Evolutionary conservation across 75 land plant genomes (phyloP).

Genomic region (Pinus albicaulis): DNA sequence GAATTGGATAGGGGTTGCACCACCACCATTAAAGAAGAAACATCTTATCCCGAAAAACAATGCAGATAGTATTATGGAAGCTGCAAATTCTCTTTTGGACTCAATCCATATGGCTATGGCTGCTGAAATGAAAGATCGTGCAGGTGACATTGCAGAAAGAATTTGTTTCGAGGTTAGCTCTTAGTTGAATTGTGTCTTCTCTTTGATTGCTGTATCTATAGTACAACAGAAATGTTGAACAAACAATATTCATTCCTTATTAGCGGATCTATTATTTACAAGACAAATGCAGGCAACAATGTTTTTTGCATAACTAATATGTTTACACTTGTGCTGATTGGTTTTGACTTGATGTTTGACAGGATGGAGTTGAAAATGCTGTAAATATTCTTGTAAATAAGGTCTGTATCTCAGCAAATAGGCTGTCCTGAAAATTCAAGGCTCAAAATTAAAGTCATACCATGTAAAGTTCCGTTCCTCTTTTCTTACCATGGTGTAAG

Average conservation of each 20-base stretch:
- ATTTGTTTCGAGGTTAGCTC: constrained; percentile 55
- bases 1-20: constrained; percentile 93
- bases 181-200: not conserved
- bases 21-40: constrained; percentile 53
- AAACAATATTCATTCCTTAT: not conserved
- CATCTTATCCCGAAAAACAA: constrained; percentile 52
- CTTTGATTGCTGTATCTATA: not conserved
- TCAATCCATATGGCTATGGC: constrained; percentile 59
- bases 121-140: constrained; percentile 43
- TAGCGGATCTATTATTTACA: not conserved
- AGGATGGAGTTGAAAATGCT: constrained; percentile 12
- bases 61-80: constrained; percentile 30
- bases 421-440: too few relatives aligned
- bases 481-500: too few relatives aligned
- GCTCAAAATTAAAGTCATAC: too few relatives aligned
- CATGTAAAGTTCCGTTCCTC: too few relatives aligned
- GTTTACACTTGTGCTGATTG: not conserved
- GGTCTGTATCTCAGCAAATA: not conserved
- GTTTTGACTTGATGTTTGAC: not conserved
- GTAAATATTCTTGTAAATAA: not conserved
- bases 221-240: not conserved
- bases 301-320: too few relatives aligned
- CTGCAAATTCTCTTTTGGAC: constrained; percentile 39
- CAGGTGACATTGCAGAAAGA: constrained; percentile 42
- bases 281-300: not conserved